phyloP scores from a whole-genome alignment of 495 filamentous ascomycete species.

The Xylaria sp. region DNA sequence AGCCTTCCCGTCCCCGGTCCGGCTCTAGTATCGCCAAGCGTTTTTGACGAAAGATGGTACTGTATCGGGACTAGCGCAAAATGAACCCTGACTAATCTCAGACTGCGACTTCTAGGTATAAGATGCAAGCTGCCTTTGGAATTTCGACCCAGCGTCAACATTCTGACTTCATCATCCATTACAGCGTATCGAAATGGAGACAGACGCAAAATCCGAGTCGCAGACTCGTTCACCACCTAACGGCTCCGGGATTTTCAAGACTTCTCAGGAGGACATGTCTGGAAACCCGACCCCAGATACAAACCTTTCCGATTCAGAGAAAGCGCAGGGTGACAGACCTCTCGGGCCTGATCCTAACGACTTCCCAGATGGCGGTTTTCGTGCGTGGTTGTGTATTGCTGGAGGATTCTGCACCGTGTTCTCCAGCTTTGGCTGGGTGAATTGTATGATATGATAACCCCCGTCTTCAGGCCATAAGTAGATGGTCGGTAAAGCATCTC shows the following conservation, averaged over 20 bases:
- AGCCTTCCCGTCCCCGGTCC: background rate
- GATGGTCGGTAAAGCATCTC: background rate
- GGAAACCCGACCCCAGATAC: background rate
- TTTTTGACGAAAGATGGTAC: background rate
- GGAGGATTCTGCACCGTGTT: constrained; percentile 68
- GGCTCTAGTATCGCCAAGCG: background rate
- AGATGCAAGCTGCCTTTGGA: background rate
- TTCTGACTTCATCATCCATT: background rate
- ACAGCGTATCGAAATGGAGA: background rate
- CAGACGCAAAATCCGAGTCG: background rate
- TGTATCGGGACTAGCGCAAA: background rate
- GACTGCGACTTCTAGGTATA: background rate
- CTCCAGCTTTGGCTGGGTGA: constrained; percentile 67
- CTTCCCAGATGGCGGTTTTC: constrained; percentile 67
- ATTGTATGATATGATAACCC: constrained; percentile 45
- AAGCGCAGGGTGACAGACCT: background rate
- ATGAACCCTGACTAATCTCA: background rate
- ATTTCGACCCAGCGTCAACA: background rate
- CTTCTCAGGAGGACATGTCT: background rate
- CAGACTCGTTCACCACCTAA: background rate
- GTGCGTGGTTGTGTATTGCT: constrained; percentile 67
- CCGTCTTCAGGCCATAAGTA: background rate
- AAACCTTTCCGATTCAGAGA: background rate
- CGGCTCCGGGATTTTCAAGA: background rate
- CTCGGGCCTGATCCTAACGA: constrained; percentile 32